Evolutionary conservation across 106 monocot genomes (phyloP), one percentile per base, ranked within the genome.

Genomic region (Vanilla planifolia): DNA sequence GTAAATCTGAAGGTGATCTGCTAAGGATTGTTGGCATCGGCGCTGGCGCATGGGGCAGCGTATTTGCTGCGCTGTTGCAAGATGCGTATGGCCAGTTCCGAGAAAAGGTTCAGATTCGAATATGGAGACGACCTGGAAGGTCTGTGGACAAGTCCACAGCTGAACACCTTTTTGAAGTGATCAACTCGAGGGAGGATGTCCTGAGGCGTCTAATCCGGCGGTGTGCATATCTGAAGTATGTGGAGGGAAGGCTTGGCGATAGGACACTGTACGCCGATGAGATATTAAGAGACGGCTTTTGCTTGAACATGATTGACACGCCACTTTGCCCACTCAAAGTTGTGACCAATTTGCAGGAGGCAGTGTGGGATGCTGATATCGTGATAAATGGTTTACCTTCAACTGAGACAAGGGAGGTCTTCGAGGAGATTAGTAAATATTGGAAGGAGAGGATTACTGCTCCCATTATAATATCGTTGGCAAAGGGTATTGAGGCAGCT

Each of bases 291-390:
- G 85, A 85, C 55, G 85, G 85, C 0, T 79, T 85, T 48, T 85
- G 85, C 72, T 55, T 85, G 64, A 85, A 85, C 67, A 85, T 85
- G 85, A 79, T 85, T 13, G 79, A 85, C 8, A 85, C 85, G 4
- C 85, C 85, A 20, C 40, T 85, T 15, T 85, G 85, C 37, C 85
- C 79, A 10, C 47, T 85, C 62, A 85, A 85, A 42, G 85, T 85
- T 45, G 85, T 85, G 55, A 79, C 79, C 2, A 85, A 85, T 69
- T 41, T 85, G 66, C 85, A 85, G 70, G 85, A 85, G 68, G 85
- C 85, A 6, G 79, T 85, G 11, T 85, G 85, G 85, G 85, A 85
- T 68, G 85, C 85, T 1, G 85, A 85, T 58, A 73, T 85, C 33
- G 85, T 85, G 14, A 64, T 85, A 3, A 85, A 85, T 60, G 85